phyloP scores from a whole-genome alignment of 148 eudicot genomes.

The Nyssa sinensis region DNA sequence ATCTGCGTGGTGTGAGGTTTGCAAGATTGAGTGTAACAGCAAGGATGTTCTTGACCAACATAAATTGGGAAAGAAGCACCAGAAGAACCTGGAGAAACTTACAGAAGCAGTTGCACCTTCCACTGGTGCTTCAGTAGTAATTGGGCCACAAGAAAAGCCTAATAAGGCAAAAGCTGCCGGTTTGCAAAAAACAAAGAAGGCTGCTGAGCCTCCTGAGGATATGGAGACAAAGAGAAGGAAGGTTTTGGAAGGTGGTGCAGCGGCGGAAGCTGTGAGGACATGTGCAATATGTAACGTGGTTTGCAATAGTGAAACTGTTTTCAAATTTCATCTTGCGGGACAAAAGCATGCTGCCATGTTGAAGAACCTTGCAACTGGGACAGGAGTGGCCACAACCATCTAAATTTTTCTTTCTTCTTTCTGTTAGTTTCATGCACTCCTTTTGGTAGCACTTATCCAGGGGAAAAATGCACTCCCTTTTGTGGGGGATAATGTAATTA shows the following conservation, averaged over 20 bases:
- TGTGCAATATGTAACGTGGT: conserved; percentile 52
- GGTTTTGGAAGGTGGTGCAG: conserved; percentile 43
- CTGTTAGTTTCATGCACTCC: no score
- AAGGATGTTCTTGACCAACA: conserved; percentile 46
- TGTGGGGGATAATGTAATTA: no score
- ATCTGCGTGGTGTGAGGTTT: conserved; percentile 51
- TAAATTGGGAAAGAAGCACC: conserved; percentile 56
- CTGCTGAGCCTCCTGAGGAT: conserved; percentile 24
- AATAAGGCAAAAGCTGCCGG: conserved; percentile 6
- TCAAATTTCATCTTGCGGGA: conserved; percentile 43
- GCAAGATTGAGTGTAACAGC: conserved; percentile 43
- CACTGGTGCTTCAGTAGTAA: conserved; percentile 10
- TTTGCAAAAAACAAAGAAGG: conserved; percentile 25
- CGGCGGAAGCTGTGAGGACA: conserved; percentile 28
- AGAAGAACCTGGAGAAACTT: conserved; percentile 46
- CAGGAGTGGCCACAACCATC: neutral
- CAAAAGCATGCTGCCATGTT: conserved; percentile 49
- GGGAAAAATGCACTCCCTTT: no score
- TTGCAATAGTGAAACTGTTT: conserved; percentile 56
- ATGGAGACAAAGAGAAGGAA: conserved; percentile 46
- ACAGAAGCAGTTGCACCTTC: conserved; percentile 13
- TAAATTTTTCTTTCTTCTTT: no score
- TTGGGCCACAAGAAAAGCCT: conserved; percentile 40
- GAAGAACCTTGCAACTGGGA: conserved; percentile 19
- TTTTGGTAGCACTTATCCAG: no score